Percentiles rank a stretch among this genome's conserved stretches.
phyloP scores from a whole-genome alignment of 2,329 filamentous ascomycete genomes.

The Chalara sp. region DNA sequence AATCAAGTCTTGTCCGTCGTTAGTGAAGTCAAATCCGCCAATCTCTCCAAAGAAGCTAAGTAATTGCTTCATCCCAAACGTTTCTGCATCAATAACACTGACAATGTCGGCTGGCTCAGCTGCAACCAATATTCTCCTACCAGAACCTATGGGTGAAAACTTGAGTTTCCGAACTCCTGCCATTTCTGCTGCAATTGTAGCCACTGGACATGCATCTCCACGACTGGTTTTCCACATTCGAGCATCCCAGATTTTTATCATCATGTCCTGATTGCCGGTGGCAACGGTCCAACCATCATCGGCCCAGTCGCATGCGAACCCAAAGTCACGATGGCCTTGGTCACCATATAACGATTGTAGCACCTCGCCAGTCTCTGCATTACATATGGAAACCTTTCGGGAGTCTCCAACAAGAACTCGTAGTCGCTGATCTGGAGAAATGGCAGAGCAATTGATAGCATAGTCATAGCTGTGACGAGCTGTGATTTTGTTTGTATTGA shows the following conservation, averaged over 20 bases:
- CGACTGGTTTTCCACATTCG: conserved; percentile 55
- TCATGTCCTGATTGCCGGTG: conserved; percentile 70
- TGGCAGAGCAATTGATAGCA: conserved; percentile 66
- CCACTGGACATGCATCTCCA: conserved; percentile 40
- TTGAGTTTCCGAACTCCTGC: conserved; percentile 61
- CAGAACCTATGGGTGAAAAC: conserved; percentile 66
- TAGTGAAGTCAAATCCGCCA: conserved; percentile 59
- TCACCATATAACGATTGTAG: conserved; percentile 41
- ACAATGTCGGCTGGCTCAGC: conserved; percentile 72
- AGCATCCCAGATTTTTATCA: conserved; percentile 70
- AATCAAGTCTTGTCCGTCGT: conserved; percentile 61
- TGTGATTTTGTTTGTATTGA: conserved; percentile 51
- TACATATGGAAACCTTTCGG: conserved; percentile 57
- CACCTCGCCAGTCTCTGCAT: conserved; percentile 57
- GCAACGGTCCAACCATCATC: conserved; percentile 70
- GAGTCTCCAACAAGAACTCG: conserved; percentile 68
- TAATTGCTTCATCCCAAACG: conserved; percentile 58
- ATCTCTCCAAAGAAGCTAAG: conserved; percentile 72
- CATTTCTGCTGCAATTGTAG: conserved; percentile 56
- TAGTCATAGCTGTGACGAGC: conserved; percentile 48
- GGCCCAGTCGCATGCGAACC: conserved; percentile 75
- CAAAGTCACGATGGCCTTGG: conserved; percentile 60
- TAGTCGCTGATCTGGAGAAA: conserved; percentile 65
- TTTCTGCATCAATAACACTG: conserved; percentile 62
- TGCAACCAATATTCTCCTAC: conserved; percentile 59